Base-by-base conservation (phyloP, 2,329 filamentous ascomycete species). In the Dactylonectria macrodidyma region DNA sequence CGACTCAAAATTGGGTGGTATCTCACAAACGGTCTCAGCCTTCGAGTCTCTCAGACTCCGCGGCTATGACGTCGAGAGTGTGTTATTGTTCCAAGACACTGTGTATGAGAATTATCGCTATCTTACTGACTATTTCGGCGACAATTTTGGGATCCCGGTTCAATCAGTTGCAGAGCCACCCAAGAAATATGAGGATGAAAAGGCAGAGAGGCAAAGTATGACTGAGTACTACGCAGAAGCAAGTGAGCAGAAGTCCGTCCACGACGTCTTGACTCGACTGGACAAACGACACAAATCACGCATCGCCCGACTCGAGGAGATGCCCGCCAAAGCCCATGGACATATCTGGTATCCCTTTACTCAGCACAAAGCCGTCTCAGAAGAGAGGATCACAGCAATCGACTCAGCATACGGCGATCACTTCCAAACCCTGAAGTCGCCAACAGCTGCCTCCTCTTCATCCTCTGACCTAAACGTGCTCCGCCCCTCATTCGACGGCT, bases 341-440 rank as follows among this genome's bases (percentile, higher is more conserved):
- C 84, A 84, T 2, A 94, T 97, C 44, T 97, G 94, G 94, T 95
- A 95, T 73, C 94, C 94, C 0, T 97, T 97, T 74, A 95, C 93
- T 0, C 94, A 97, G 73, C 94, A 97, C 69, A 89, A 89, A 47
- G 84, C 87, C 57, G 83, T 93, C 71, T 83, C 84, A 0, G 80
- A 88, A 5, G 81, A 89, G 2, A 89, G 89, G 14, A 93, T 97
- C 52, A 87, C 90, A 0, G 87, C 90, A 0, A 95, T 97, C 63
- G 94, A 97, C 77, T 95, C 93, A 0, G 94, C 94, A 0, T 88
- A 92, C 66, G 92, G 91, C 8, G 93, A 95, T 75, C 90, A 90
- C 76, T 97, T 96, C 78, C 92, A 95, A 76, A 91, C 90, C 0
- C 76, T 74, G 16, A 70, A 70, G 3, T 22, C 64, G 6, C n/a